phyloP scores from a whole-genome alignment of 805 yeast genomes.

The Wickerhamiella spandovensis region DNA sequence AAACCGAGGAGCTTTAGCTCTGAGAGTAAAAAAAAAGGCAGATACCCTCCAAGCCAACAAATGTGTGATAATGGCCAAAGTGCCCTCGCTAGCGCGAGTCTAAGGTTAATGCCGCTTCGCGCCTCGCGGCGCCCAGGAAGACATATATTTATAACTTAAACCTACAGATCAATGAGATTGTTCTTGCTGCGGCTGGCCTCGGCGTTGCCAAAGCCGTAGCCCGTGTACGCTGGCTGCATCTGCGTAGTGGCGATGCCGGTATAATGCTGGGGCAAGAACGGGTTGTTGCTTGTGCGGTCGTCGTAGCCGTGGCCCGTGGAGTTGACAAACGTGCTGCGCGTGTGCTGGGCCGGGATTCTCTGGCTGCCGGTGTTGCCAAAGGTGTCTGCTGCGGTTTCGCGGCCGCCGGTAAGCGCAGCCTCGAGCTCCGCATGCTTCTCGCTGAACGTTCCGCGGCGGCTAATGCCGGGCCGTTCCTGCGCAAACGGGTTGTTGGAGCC shows the following conservation, averaged over 20 bases:
- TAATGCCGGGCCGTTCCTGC: constrained; percentile 13
- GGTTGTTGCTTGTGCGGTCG: constrained; percentile 30
- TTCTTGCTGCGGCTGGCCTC: constrained; percentile 23
- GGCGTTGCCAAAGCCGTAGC: constrained; percentile 88
- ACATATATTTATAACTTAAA: neutral
- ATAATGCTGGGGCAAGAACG: constrained; percentile 49
- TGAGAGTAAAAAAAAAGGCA: too few species aligned
- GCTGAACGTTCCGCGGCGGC: neutral
- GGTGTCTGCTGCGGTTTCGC: constrained; percentile 84
- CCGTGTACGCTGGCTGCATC: constrained; percentile 75
- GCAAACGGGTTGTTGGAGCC: constrained; percentile 78
- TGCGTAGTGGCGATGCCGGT: constrained; percentile 55
- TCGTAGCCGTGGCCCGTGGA: constrained; percentile 62
- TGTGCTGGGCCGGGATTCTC: constrained; percentile 87
- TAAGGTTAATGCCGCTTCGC: neutral
- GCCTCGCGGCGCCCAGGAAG: neutral
- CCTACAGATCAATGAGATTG: constrained; percentile 22
- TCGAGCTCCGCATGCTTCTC: constrained; percentile 1
- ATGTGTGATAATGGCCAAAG: too few species aligned
- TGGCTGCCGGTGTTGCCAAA: constrained; percentile 77
- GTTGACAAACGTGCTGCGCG: constrained; percentile 68
- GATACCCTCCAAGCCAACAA: too few species aligned
- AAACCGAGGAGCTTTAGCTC: too few species aligned
- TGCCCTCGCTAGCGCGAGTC: too few species aligned
- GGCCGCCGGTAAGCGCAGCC: constrained; percentile 2